Conservation (phyloP, 306 rosid species). For the Dalbergia oliveri region DNA sequence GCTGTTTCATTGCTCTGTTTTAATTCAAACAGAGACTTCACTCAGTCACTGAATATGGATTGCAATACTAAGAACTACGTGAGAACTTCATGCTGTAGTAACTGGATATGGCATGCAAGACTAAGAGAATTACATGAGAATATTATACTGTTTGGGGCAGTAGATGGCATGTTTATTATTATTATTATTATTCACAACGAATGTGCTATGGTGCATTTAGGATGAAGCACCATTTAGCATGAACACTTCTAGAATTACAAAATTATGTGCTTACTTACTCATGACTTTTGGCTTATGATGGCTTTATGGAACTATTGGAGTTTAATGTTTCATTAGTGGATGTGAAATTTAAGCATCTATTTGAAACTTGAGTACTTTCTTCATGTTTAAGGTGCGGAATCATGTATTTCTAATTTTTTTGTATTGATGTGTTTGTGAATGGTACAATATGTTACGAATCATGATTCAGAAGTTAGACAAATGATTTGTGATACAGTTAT, state of each 20-base stretch:
- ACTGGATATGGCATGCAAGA: too few relatives aligned
- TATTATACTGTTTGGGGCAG: background rate
- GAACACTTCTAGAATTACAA: background rate
- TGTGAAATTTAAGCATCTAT: conserved; percentile 1
- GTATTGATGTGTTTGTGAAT: background rate
- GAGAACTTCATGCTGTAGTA: too few relatives aligned
- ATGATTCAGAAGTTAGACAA: background rate
- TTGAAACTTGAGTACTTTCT: background rate
- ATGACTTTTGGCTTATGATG: conserved; percentile 2
- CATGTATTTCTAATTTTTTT: background rate
- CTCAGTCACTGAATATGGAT: conserved; percentile 1
- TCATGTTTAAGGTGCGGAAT: background rate
- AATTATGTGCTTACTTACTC: background rate
- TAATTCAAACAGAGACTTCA: background rate
- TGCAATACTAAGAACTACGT: background rate
- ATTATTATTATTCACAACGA: background rate
- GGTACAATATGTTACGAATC: background rate
- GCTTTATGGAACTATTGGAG: background rate
- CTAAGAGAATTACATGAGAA: background rate
- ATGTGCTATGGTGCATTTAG: background rate
- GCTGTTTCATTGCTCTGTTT: background rate
- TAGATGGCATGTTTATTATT: background rate
- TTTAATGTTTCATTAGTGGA: background rate
- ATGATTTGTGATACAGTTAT: background rate
- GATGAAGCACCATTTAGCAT: background rate